Base-by-base conservation (phyloP, 2,329 filamentous ascomycete genomes). In the Seiridium unicorne region DNA sequence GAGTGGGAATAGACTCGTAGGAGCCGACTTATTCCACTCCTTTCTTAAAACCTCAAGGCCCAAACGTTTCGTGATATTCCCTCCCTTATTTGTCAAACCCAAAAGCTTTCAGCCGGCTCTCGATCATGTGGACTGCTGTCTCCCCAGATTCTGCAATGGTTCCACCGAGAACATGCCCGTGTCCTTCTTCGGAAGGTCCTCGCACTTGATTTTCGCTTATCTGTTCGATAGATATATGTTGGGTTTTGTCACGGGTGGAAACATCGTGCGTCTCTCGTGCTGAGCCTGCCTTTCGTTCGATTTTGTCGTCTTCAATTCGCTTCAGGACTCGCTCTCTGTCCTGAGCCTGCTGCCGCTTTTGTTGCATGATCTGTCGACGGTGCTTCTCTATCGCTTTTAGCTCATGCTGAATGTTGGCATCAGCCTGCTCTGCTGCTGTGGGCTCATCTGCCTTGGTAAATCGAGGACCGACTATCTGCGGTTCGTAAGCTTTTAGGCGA, bases 281-380 rank as follows among this genome's bases (percentile, higher is more conserved):
- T 18, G 7, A 18, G 42, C 35, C 3, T 2, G 2, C 18, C 42
- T 57, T 40, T 38, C 54, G 54, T 55, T 42, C 51, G 5, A 32
- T 13, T 59, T 63, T 61, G 57, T 66, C 55, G 3, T 60, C 47
- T 35, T 66, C 65, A 42, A 66, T 66, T 5, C 63, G 61, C 38
- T 8, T 42, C 38, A 42, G 2, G 7, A 13, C 38, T 8, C 38
- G 38, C 13, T 42, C 7, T 13, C 38, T 42, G 38, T 7, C 38
- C 13, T 42, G 7, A 42, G 38, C 38, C 13, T 42, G 7, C 38
- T 42, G 38, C 13, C 2, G 38, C 38, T 42, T 42, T 13, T 42
- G 38, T 13, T 42, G 8, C 46, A 11, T 48, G 3, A 48, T 7
- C 46, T 58, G 40, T 1, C 53, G 11, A 2, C 47, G 54, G 26